A percentile compares a stretch with the other conserved stretches of the same genome.
Evolutionary conservation across 164 flowering plant species (phyloP).

Genomic region (Warburgia ugandensis): DNA sequence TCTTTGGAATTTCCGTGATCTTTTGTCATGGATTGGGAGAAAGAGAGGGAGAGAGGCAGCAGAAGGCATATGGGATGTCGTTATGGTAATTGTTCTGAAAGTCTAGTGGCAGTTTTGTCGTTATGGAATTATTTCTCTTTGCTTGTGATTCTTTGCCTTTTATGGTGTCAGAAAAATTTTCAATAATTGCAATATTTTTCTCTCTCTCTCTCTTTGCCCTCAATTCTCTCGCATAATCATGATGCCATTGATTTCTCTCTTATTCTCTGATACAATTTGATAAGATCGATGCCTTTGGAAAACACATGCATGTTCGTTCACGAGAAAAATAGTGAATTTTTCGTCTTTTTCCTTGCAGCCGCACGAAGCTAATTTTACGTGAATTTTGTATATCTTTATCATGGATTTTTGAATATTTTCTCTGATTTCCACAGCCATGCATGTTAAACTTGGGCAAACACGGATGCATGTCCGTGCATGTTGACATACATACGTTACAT

Average conservation of each 20-base stretch:
- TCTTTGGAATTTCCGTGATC: background rate
- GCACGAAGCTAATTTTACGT: too few relatives aligned
- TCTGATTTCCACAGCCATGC: background rate
- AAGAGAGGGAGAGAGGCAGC: background rate
- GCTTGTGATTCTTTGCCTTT: background rate
- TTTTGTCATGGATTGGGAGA: background rate
- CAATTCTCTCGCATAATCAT: background rate
- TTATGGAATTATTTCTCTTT: background rate
- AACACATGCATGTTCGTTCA: constrained; percentile 1
- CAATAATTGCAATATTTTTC: background rate
- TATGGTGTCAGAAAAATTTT: background rate
- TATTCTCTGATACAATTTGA: background rate
- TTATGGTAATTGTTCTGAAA: constrained; percentile 8
- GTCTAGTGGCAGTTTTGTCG: constrained; percentile 4
- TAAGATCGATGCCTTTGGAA: background rate
- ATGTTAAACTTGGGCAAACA: too few relatives aligned
- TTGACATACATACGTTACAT: background rate
- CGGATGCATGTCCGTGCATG: constrained; percentile 2
- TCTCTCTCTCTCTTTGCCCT: background rate
- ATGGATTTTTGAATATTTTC: too few relatives aligned
- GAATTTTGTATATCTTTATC: too few relatives aligned
- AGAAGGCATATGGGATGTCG: constrained; percentile 2
- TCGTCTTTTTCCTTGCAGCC: constrained; percentile 7
- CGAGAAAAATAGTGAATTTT: constrained; percentile 7
- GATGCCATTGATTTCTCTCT: background rate